These are phyloP conservation scores for Cyclanthera cordifolia DNA, from an alignment of 306 rosid genomes.

Conservation along the genomic window DNA sequence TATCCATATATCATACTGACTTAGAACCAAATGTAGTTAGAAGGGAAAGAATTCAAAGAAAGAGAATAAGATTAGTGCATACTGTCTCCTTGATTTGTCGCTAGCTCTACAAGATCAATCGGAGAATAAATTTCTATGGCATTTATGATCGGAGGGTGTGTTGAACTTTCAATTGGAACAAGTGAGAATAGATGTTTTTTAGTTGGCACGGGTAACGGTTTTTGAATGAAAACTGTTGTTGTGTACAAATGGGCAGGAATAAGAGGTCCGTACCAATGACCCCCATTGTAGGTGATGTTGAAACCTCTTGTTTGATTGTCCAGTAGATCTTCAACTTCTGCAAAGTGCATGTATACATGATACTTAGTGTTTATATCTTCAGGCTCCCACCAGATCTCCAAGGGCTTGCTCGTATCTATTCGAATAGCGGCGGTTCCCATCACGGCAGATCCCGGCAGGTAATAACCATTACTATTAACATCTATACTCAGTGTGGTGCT, in stretches of 20 bases:
- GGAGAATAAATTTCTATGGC: conserved; percentile 30
- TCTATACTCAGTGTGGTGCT: too few relatives aligned
- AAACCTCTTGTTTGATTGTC: conserved; percentile 30
- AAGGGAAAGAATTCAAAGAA: too few relatives aligned
- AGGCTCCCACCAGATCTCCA: conserved; percentile 7
- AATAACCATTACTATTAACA: too few relatives aligned
- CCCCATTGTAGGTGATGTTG: conserved; percentile 26
- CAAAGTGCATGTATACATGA: conserved; percentile 39
- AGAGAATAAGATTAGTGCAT: background rate
- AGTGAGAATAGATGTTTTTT: conserved; percentile 17
- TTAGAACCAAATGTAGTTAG: too few relatives aligned
- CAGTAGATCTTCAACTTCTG: conserved; percentile 27
- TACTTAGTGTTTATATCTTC: conserved; percentile 15
- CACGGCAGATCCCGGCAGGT: background rate
- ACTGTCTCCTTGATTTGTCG: conserved; percentile 38
- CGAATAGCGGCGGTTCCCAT: conserved; percentile 27
- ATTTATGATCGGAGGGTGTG: conserved; percentile 49
- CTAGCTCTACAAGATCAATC: conserved; percentile 20
- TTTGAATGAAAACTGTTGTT: background rate
- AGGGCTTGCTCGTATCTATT: background rate
- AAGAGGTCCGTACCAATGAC: conserved; percentile 11
- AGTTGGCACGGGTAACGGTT: background rate
- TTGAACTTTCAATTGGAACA: conserved; percentile 18
- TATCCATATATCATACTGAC: too few relatives aligned
- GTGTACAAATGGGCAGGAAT: conserved; percentile 10